These are phyloP conservation scores for Cladosporium sp. DNA, from an alignment of 2,329 filamentous ascomycete genomes.

Conservation along the genomic window DNA sequence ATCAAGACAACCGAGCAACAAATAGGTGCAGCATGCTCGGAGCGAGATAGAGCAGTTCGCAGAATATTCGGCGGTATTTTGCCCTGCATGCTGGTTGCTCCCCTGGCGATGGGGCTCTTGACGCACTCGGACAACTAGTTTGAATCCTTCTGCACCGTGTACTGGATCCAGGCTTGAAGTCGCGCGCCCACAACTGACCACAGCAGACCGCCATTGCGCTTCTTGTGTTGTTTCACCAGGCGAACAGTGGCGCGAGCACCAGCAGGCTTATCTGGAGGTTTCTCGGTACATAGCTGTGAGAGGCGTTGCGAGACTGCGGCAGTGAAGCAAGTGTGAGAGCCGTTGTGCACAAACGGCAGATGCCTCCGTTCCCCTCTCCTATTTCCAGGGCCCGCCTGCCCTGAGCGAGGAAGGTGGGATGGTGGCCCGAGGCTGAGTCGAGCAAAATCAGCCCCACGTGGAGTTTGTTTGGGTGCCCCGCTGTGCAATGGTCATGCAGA, in stretches of 20 bases:
- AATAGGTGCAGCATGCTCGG: neutral
- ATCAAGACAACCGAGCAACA: neutral
- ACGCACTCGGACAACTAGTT: neutral
- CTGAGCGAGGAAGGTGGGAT: neutral
- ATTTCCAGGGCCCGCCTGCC: neutral
- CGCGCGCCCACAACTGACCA: neutral
- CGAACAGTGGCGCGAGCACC: neutral
- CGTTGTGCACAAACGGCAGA: neutral
- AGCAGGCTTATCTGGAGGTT: neutral
- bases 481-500: constrained; percentile 5
- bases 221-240: neutral
- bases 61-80: constrained; percentile 6
- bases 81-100: constrained; percentile 5
- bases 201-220: constrained; percentile 3
- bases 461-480: neutral
- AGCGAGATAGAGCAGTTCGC: constrained; percentile 2
- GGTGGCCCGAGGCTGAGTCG: neutral
- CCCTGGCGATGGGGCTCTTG: neutral
- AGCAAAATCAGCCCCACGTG: neutral
- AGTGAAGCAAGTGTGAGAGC: neutral
- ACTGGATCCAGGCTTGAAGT: constrained; percentile 3
- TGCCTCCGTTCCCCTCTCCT: neutral
- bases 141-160: constrained; percentile 14
- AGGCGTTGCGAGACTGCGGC: neutral
- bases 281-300: neutral